Percentiles rank a stretch among this genome's conserved stretches.
Conservation (phyloP, 2,329 filamentous ascomycete genomes). For the Pseudohalonectria lignicola region DNA sequence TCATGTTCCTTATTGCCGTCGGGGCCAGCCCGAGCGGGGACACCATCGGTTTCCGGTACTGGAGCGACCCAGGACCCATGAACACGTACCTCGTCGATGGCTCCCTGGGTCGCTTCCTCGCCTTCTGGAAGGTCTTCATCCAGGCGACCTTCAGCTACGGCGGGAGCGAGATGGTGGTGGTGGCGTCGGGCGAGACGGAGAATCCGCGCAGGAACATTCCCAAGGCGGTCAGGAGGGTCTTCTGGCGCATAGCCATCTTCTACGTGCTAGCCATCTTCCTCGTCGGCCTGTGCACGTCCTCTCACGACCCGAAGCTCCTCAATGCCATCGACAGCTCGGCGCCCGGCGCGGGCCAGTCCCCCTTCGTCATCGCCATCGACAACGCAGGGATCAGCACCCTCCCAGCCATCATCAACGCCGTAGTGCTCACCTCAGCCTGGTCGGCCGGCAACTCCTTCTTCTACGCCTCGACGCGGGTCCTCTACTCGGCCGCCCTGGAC, state of each 20-base stretch:
- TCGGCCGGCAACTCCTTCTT: conserved; percentile 21
- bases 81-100: conserved; percentile 27
- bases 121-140: conserved; percentile 33
- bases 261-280: conserved; percentile 18
- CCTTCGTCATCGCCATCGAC: conserved; percentile 46
- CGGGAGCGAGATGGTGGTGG: conserved; percentile 8
- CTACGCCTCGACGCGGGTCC: conserved; percentile 19
- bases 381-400: conserved; percentile 49
- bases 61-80: conserved; percentile 29
- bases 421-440: conserved; percentile 39
- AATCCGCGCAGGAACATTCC: conserved; percentile 9
- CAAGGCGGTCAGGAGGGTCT: conserved; percentile 11
- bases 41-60: conserved; percentile 33
- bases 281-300: conserved; percentile 17
- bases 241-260: conserved; percentile 19
- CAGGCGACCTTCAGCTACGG: conserved; percentile 7
- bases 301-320: conserved; percentile 17
- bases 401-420: conserved; percentile 55
- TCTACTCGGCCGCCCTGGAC: conserved; percentile 35
- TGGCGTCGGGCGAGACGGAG: conserved; percentile 9
- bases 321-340: conserved; percentile 15
- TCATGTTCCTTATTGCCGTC: conserved; percentile 37
- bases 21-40: conserved; percentile 30
- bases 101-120: conserved; percentile 25
- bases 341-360: conserved; percentile 16